Conservation (phyloP, 306 rosid species). For the Aeschynomene evenia region DNA sequence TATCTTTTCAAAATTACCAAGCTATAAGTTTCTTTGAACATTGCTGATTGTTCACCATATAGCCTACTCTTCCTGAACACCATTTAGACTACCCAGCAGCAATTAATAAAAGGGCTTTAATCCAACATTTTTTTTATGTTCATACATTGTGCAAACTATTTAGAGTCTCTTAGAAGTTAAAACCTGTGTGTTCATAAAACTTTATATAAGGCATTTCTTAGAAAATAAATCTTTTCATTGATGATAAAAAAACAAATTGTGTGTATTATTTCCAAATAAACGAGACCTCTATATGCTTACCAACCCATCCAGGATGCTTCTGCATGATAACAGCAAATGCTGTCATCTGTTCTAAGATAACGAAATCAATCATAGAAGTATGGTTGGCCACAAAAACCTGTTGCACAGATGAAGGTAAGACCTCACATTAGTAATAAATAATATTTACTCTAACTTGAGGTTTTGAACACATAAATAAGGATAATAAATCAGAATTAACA, state of each 20-base stretch:
- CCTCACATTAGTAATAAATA: not conserved
- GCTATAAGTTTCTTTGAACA: conserved; percentile 2
- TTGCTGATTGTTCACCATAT: conserved; percentile 6
- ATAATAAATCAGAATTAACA: conserved; percentile 12
- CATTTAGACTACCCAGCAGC: conserved; percentile 7
- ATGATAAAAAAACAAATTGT: not conserved
- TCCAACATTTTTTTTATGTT: not conserved
- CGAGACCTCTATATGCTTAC: conserved; percentile 48
- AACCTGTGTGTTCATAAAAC: not conserved
- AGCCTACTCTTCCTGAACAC: not conserved
- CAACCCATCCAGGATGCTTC: conserved; percentile 99
- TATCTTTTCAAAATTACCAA: not conserved
- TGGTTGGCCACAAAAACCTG: conserved; percentile 98
- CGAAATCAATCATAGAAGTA: conserved; percentile 97
- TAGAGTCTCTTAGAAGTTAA: conserved; percentile 1
- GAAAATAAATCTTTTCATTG: conserved; percentile 1
- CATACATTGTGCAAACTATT: not conserved
- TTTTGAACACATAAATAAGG: not conserved
- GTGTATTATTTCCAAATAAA: not conserved
- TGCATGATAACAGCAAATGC: conserved; percentile 99
- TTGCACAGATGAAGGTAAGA: conserved; percentile 31
- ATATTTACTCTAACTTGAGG: conserved; percentile 4
- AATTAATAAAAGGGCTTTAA: not conserved
- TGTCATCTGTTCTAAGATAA: conserved; percentile 95
- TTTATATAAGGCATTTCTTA: not conserved